A percentile compares a stretch with the other conserved stretches of the same genome.
Evolutionary conservation across 257 asterid species (phyloP).

Genomic region (Solanum chilense): DNA sequence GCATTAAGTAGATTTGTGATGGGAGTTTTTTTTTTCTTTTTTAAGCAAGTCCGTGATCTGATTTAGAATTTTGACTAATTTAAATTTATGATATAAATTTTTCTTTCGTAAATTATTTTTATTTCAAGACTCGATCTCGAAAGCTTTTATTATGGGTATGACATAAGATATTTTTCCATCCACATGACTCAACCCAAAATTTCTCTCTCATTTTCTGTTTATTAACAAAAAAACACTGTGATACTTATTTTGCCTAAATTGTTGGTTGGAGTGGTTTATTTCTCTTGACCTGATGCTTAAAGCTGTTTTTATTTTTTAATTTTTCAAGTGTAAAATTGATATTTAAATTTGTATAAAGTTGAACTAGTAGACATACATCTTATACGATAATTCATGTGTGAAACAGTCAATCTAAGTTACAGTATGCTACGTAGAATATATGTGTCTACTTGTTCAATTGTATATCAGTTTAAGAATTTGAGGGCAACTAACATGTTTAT

Average conservation of each 20-base stretch:
- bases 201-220: too few relatives aligned
- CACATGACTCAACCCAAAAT: neutral
- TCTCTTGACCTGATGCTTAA: too few relatives aligned
- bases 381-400: neutral
- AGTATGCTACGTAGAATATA: neutral
- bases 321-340: neutral
- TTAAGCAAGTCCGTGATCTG: neutral
- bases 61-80: too few relatives aligned
- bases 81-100: accelerated
- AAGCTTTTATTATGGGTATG: neutral
- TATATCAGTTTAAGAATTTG: neutral
- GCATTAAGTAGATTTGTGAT: neutral
- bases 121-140: too few relatives aligned
- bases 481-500: neutral
- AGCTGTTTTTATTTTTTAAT: too few relatives aligned
- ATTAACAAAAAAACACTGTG: neutral
- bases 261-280: neutral
- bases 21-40: neutral
- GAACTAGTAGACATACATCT: neutral
- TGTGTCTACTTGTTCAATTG: neutral
- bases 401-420: neutral
- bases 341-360: too few relatives aligned
- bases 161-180: neutral
- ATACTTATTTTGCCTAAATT: neutral
- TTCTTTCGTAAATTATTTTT: accelerated